Conservation (phyloP, 257 asterid genomes). For the Euphrasia confusa region DNA sequence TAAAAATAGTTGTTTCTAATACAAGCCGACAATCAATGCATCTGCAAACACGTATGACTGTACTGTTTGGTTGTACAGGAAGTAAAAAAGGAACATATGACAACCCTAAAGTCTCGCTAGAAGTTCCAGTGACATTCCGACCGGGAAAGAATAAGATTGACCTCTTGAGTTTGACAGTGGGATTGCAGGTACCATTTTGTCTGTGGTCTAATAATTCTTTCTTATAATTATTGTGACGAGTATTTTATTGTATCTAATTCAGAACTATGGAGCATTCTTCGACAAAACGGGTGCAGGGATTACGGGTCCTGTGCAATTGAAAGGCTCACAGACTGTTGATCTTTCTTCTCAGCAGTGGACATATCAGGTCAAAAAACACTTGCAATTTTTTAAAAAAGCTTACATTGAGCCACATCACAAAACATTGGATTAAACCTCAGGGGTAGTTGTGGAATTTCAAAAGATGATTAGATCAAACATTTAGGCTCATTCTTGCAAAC, state of each 20-base stretch:
- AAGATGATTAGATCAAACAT: neutral
- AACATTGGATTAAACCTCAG: too few relatives aligned
- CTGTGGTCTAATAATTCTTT: neutral
- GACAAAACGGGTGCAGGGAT: conserved; percentile 60
- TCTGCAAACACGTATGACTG: neutral
- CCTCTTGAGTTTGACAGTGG: conserved; percentile 68
- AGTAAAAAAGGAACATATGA: conserved; percentile 32
- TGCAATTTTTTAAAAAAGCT: neutral
- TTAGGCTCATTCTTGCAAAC: neutral
- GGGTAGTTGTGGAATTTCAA: neutral
- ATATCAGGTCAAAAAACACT: conserved; percentile 50
- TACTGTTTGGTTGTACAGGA: conserved; percentile 28
- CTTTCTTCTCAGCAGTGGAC: conserved; percentile 58
- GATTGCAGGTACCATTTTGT: conserved; percentile 46
- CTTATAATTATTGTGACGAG: neutral
- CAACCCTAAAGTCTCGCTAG: conserved; percentile 31
- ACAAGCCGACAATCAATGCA: neutral
- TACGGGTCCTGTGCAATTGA: conserved; percentile 57
- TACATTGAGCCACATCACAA: too few relatives aligned
- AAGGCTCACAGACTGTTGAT: conserved; percentile 41
- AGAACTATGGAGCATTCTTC: conserved; percentile 74
- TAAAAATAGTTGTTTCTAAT: neutral
- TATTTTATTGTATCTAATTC: conserved; percentile 23
- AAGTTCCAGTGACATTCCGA: conserved; percentile 40
- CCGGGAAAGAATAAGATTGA: conserved; percentile 50